Evolutionary conservation across 1,139 yeast genomes (phyloP), one percentile per base, ranked within the genome.

Genomic region (Candida freyschussii): DNA sequence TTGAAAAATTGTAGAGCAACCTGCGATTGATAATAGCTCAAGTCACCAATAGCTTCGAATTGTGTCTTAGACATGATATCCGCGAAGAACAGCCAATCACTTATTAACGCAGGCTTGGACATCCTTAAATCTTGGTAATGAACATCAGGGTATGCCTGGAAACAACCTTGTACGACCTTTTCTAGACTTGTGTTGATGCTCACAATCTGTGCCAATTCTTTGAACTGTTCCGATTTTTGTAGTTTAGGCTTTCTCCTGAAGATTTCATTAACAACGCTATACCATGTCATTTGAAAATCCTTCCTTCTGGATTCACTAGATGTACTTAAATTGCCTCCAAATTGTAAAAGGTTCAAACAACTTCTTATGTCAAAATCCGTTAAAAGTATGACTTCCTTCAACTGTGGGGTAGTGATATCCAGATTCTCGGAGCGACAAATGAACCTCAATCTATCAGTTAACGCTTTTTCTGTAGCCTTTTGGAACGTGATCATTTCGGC

Each of bases 291-390:
- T 33, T 72, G 75, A 10, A 63, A 45, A 53, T 80, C 89, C 52
- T 77, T 78, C 21, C 57, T 55, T 8, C 57, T 41, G 12, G 49
- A 36, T 14, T 48, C 54, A 12, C 50, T 41, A 5, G 41, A 39
- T 17, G 39, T 40, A 9, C 37, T 44, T 9, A 40, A 38, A 4
- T 43, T 41, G 3, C 55, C 55, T n/a, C 53, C 57, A 29, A 89
- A 87, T 49, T 91, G 98, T 25, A 91, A 58, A 48, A 81, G 73
- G 52, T 91, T 91, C 30, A 91, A 65, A 53, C 96, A 82, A 22
- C 89, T 85, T 46, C 98, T 65, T 20, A 91, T 67, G 58, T 91
- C 98, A 26, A 87, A 86, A 42, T 85, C 91, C 30, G 91, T 75
- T 3, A 76, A 57, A 32, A 75, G 80, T 4, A 85, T 79, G 11